Percentiles rank a stretch among this genome's conserved stretches.
Conservation (phyloP, 73 alveolate species). For the Blepharisma japonicum region DNA sequence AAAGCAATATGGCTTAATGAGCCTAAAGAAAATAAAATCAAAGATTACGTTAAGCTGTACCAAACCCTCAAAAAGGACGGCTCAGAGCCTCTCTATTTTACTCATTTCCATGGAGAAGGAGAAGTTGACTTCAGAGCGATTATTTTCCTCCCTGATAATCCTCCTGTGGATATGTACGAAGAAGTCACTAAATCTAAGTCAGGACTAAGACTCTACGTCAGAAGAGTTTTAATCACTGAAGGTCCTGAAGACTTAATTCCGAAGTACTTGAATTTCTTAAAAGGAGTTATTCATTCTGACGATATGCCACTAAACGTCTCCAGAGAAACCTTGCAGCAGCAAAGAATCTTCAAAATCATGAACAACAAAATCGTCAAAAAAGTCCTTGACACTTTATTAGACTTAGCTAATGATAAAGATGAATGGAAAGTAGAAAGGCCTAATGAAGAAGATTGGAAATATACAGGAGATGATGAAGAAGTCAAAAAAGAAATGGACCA, state of each 20-base stretch:
- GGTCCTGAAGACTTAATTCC: constrained; percentile 96
- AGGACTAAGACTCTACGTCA: constrained; percentile 91
- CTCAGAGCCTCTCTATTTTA: constrained; percentile 95
- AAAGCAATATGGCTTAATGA: constrained; percentile 99
- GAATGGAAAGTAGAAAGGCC: constrained; percentile 76
- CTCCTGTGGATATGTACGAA: constrained; percentile 95
- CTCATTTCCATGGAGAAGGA: constrained; percentile 98
- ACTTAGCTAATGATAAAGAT: constrained; percentile 83
- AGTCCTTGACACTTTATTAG: constrained; percentile 81
- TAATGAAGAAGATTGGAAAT: constrained; percentile 66
- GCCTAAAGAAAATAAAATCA: constrained; percentile 90
- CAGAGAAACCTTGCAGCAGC: constrained; percentile 83
- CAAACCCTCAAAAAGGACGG: constrained; percentile 93
- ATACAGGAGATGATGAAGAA: constrained; percentile 50
- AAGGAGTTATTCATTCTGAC: constrained; percentile 96
- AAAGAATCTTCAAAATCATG: constrained; percentile 85
- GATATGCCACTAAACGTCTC: constrained; percentile 93
- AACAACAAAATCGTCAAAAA: constrained; percentile 90
- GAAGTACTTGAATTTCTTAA: constrained; percentile 86
- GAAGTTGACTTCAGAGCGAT: constrained; percentile 97
- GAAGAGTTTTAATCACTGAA: constrained; percentile 89
- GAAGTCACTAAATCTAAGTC: constrained; percentile 94
- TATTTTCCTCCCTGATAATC: constrained; percentile 85
- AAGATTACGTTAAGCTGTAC: constrained; percentile 94
- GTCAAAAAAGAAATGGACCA: constrained; percentile 66